Evolutionary conservation across 768 basidiomycete genomes (phyloP), one percentile per base, ranked within the genome.

Genomic region (Mycena maculata): DNA sequence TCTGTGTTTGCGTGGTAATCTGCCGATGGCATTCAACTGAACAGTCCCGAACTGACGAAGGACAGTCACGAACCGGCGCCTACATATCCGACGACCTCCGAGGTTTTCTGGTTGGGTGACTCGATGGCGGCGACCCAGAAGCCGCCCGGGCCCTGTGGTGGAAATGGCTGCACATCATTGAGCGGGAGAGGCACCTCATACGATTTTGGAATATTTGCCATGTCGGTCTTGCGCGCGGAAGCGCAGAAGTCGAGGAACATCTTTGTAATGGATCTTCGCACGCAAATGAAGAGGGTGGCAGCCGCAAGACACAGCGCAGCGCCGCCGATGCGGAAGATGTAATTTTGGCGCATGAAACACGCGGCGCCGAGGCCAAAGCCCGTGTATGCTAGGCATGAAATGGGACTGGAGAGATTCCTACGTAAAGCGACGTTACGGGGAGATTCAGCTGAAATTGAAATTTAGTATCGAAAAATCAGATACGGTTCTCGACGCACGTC

Each of bases 1-100:
- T 71, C 70, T 4, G 47, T 15, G 36, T 59, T 65, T 22, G 64
- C 61, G n/a, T 42, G 57, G 45, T 66, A 48, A 61, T 70, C 59
- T 71, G 28, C 15, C n/a, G n/a, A 42, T 23, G 57, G 16, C 33
- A 23, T 30, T 52, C 12, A 28, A 28, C 13, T 20, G 22, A 5
- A 18, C 39, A 38, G 30, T 22, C 33, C 22, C 12, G 64, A 15
- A 15, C 16, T 15, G 39, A 18, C 3, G 38, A 48, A 2, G 45
- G 10, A 28, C 9, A 28, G 30, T n/a, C n/a, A 58, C 71, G 13
- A 18, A 75, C 74, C 73, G 18, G 74, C 45, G 11, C 61, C 73
- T 10, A 74, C 27, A 30, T 31, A 66, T 13, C 75, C 75, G 5
- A 74, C 57, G 20, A 61, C 56, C 16, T 64, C 25, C 18, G 44